A percentile compares a stretch with the other conserved stretches of the same genome.
These are phyloP conservation scores for Cerioporus squamosus DNA, from an alignment of 1,284 basidiomycete species.

Conservation along the genomic window DNA sequence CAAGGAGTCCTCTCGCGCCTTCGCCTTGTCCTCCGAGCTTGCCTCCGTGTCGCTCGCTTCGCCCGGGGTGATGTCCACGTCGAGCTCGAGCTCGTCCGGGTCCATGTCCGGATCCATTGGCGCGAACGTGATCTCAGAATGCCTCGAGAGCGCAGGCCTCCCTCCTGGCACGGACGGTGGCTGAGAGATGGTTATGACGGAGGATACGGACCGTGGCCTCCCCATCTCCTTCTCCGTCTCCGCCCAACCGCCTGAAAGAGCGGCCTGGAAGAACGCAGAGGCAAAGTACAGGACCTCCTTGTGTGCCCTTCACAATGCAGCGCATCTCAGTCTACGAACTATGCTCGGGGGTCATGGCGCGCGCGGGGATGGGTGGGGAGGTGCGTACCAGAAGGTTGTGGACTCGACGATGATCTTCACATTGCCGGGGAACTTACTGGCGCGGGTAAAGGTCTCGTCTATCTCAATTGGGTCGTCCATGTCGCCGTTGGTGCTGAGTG, in stretches of 20 bases:
- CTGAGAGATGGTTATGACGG: slow-evolving; percentile 81
- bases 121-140: slow-evolving; percentile 60
- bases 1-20: slow-evolving; percentile 37
- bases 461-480: slow-evolving; percentile 72
- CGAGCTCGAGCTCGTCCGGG: slow-evolving; percentile 46
- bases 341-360: neutral
- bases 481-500: slow-evolving; percentile 65
- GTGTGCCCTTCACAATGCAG: slow-evolving; percentile 62
- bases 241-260: slow-evolving; percentile 80
- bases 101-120: slow-evolving; percentile 57
- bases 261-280: slow-evolving; percentile 86
- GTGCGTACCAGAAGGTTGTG: slow-evolving; percentile 79
- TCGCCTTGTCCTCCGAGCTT: slow-evolving; percentile 31
- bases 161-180: slow-evolving; percentile 59
- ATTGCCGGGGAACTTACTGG: slow-evolving; percentile 70
- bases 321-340: slow-evolving; percentile 1
- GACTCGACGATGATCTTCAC: slow-evolving; percentile 86
- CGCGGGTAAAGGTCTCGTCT: slow-evolving; percentile 71
- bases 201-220: slow-evolving; percentile 75
- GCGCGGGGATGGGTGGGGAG: neutral
- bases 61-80: slow-evolving; percentile 37
- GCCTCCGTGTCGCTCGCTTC: slow-evolving; percentile 41
- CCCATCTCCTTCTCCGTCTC: slow-evolving; percentile 69
- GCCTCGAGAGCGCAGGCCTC: slow-evolving; percentile 42
- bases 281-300: slow-evolving; percentile 85